Base-by-base conservation (phyloP, 192 early-diverging fungal species). In the Geranomyces variabilis region DNA sequence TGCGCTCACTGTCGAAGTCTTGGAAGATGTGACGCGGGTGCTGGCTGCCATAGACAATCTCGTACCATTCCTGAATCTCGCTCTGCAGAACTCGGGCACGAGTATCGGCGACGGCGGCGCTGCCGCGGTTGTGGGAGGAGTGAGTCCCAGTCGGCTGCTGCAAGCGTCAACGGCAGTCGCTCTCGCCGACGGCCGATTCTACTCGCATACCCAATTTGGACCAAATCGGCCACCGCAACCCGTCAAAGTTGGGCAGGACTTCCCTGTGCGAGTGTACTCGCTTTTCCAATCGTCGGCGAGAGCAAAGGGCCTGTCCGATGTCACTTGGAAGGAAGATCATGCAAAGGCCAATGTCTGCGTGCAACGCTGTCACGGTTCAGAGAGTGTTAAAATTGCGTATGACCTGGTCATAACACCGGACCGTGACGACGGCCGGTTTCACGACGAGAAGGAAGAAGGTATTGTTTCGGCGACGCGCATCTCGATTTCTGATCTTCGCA, bases 241-340 rank as follows among this genome's bases (percentile, higher is more conserved):
- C 28, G 63, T 74, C 9, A 64, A 49, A 53, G 62, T 72, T 22
- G 70, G 70, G 12, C 8, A 7, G 9, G 59, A 61, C 4, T 90
- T 90, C 70, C 63, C 62, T 0, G 65, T 89, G 21, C 84, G 80
- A 3, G 70, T 93, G 31, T 93, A 92, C 72, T 87, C 84, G 3
- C 66, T 93, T 66, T 93, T 93, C 74, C 74, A 82, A 9, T 86
- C 80, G 0, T 90, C 88, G 9, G 83, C 89, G 0, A 69, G 90
- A 2, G 81, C 86, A 15, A 85, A 85, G 63, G 73, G 83, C 6
- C 79, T 76, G 34, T 56, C 72, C 5, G 90, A 90, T 19, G 89
- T 86, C 61, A 93, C 92, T 1, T 93, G 92, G 92, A 92, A 92
- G 70, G 92, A 93, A 72, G 92, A 93, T 62, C 88, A 83, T 61